Evolutionary conservation across 306 rosid species (phyloP).

Genomic region (Rosa chinensis): DNA sequence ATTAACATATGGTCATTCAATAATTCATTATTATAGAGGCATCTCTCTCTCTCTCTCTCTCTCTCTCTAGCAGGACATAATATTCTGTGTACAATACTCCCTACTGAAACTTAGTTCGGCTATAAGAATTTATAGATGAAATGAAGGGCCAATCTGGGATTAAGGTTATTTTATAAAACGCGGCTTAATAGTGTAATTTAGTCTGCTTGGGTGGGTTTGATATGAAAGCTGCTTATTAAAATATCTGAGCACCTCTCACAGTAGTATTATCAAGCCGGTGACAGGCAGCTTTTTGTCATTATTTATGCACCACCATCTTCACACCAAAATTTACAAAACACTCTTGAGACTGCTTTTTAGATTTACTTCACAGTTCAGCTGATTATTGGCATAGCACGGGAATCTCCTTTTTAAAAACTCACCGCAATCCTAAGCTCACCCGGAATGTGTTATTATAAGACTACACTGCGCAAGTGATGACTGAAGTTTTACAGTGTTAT

Average conservation of each 20-base stretch:
- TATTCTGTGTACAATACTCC: no score
- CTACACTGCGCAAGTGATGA: background rate
- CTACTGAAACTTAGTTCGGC: no score
- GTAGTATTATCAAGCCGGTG: background rate
- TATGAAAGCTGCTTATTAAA: background rate
- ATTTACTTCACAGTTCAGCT: background rate
- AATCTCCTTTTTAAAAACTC: background rate
- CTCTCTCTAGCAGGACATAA: no score
- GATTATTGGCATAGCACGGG: background rate
- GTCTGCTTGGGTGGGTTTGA: background rate
- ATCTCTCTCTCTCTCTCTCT: no score
- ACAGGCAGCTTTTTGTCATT: background rate
- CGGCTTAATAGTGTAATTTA: no score
- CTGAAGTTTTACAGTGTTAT: background rate
- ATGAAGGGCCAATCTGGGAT: no score
- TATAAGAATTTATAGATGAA: no score
- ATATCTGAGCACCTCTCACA: background rate
- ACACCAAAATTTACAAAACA: background rate
- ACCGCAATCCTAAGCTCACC: background rate
- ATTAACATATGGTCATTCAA: background rate
- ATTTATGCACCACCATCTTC: background rate
- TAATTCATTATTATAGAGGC: background rate
- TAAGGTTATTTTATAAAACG: no score
- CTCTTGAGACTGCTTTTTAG: background rate
- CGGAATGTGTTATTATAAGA: background rate